These are phyloP conservation scores for Beauveria asiatica DNA, from an alignment of 2,329 filamentous ascomycete species.

Conservation along the genomic window DNA sequence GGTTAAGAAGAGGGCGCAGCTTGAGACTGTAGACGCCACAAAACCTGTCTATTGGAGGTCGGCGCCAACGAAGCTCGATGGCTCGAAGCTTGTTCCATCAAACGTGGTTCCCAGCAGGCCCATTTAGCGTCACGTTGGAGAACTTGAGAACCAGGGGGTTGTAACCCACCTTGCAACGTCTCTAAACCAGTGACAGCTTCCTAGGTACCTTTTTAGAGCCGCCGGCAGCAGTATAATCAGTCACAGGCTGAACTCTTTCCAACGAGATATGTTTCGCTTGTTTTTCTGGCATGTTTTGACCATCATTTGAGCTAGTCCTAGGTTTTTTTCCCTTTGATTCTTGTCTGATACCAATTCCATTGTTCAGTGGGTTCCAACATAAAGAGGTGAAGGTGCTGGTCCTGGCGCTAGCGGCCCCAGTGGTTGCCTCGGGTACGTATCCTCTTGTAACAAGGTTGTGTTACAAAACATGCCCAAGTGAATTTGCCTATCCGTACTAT, in stretches of 20 bases:
- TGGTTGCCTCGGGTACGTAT: conserved; percentile 6
- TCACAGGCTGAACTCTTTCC: background rate
- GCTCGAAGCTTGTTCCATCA: background rate
- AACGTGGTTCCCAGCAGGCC: too few species aligned
- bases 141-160: background rate
- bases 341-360: background rate
- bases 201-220: too few species aligned
- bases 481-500: too few species aligned
- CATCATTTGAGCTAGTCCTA: background rate
- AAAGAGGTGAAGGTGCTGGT: background rate
- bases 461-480: too few species aligned
- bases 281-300: too few species aligned
- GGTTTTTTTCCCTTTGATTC: too few species aligned
- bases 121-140: background rate
- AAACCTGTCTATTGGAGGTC: too few species aligned
- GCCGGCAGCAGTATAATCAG: background rate
- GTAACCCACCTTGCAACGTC: background rate
- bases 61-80: background rate
- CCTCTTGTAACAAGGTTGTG: background rate
- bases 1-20: background rate
- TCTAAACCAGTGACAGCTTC: background rate
- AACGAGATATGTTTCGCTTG: background rate
- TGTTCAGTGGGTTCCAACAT: background rate
- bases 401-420: background rate
- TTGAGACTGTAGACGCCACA: background rate